Percentiles rank a stretch among this genome's conserved stretches.
phyloP scores from a whole-genome alignment of 352 stramenopile species.

The Plasmopara muralis region DNA sequence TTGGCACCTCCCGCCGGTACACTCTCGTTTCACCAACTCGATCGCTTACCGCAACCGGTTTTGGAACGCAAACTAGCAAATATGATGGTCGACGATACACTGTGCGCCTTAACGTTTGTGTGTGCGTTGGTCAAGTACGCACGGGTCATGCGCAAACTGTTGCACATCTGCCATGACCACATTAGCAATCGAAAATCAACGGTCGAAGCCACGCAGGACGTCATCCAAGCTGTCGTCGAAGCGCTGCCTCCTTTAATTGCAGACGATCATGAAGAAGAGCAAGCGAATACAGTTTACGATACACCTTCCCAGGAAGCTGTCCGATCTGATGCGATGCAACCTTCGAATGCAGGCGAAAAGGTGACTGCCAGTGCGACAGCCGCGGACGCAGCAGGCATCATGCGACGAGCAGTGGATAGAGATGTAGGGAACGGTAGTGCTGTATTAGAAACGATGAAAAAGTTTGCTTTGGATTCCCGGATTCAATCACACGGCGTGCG shows the following conservation, averaged over 20 bases:
- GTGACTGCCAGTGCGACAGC: conserved; percentile 1
- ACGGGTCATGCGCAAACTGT: conserved; percentile 26
- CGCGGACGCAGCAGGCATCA: conserved; percentile 35
- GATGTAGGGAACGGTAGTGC: conserved; percentile 40
- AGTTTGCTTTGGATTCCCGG: conserved; percentile 23
- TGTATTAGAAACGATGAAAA: conserved; percentile 6
- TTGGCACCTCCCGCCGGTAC: conserved; percentile 30
- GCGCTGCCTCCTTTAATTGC: conserved; percentile 13
- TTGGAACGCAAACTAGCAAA: conserved; percentile 19
- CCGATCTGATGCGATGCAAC: not conserved
- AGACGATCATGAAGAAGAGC: conserved; percentile 3
- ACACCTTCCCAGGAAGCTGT: not conserved
- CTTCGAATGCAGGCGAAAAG: not conserved
- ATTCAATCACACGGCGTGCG: conserved; percentile 48
- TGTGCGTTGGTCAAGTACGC: conserved; percentile 36
- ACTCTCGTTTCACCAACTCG: conserved; percentile 39
- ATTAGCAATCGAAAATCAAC: conserved; percentile 23
- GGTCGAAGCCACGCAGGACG: conserved; percentile 25
- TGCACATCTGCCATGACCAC: conserved; percentile 40
- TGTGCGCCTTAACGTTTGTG: conserved; percentile 28
- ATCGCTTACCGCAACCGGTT: conserved; percentile 7
- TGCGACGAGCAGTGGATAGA: conserved; percentile 41
- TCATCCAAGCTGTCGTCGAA: conserved; percentile 27
- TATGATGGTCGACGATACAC: conserved; percentile 22
- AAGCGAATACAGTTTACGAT: not conserved